A percentile compares a stretch with the other conserved stretches of the same genome.
Conservation (phyloP, 2,329 filamentous ascomycete species). For the Cercospora beticola region DNA sequence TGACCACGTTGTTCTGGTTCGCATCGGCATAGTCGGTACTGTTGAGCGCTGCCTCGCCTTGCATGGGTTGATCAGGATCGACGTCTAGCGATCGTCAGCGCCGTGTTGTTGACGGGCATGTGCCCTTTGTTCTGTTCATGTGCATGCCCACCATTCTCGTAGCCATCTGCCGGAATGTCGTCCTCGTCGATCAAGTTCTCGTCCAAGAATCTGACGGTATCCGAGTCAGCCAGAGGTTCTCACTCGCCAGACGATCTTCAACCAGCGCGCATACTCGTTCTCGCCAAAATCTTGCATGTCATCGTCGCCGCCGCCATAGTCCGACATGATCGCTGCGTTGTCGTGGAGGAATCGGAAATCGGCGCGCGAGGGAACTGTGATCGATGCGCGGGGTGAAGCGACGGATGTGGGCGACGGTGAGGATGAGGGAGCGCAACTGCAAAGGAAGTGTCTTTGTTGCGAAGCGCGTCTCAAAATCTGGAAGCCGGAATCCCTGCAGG, state of each 20-base stretch:
- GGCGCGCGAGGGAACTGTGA: not conserved
- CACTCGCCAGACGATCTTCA: not conserved
- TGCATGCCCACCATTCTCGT: slow-evolving; percentile 36
- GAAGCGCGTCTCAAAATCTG: not conserved
- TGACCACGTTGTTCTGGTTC: slow-evolving; percentile 44
- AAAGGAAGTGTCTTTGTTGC: not conserved
- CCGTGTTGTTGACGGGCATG: not conserved
- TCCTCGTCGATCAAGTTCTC: slow-evolving; percentile 47
- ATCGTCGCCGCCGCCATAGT: slow-evolving; percentile 47
- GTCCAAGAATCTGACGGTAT: slow-evolving; percentile 34
- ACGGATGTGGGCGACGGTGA: not conserved
- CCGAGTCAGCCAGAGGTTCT: slow-evolving; percentile 3
- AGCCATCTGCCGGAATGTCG: slow-evolving; percentile 58
- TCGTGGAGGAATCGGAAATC: not conserved
- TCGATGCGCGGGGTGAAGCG: not conserved
- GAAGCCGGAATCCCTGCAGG: not conserved
- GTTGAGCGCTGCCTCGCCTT: slow-evolving; percentile 23
- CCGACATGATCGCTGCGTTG: slow-evolving; percentile 40
- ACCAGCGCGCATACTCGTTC: slow-evolving; percentile 31
- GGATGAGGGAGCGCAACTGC: not conserved
- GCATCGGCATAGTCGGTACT: slow-evolving; percentile 37
- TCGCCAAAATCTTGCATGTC: slow-evolving; percentile 40
- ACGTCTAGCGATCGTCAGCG: slow-evolving; percentile 27
- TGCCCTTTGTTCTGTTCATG: not conserved
- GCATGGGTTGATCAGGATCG: slow-evolving; percentile 22